phyloP scores from a whole-genome alignment of 495 filamentous ascomycete species.

The Antarctomyces pellizariae region DNA sequence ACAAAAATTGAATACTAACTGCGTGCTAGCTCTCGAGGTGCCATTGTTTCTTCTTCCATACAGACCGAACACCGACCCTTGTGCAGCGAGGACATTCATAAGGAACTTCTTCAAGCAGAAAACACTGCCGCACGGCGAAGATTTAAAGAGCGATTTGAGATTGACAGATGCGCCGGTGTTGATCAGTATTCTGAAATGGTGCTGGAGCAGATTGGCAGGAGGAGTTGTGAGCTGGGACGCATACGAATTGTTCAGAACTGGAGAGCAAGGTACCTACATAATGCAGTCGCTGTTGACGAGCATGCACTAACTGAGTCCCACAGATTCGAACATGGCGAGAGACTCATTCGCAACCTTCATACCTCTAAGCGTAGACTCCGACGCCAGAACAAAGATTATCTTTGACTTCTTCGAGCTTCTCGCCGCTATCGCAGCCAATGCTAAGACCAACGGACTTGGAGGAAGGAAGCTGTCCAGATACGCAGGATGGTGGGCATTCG shows the following conservation, averaged over 20 bases:
- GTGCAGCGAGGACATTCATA: constrained; percentile 73
- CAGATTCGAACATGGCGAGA: constrained; percentile 78
- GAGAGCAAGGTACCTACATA: constrained; percentile 52
- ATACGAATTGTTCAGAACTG: constrained; percentile 87
- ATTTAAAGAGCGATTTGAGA: constrained; percentile 63
- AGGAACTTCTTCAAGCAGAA: constrained; percentile 65
- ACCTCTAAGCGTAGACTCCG: constrained; percentile 76
- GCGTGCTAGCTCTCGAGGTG: constrained; percentile 46
- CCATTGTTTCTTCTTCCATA: constrained; percentile 94
- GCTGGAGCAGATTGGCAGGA: constrained; percentile 81
- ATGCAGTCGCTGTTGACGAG: neutral
- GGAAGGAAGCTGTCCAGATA: constrained; percentile 85
- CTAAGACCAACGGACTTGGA: constrained; percentile 80
- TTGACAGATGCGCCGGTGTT: constrained; percentile 81
- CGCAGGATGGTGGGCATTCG: constrained; percentile 98
- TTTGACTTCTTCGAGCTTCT: constrained; percentile 94
- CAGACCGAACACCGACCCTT: constrained; percentile 75
- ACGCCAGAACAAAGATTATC: constrained; percentile 68
- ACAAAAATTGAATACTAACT: constrained; percentile 1
- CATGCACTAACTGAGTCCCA: constrained; percentile 4
- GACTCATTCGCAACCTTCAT: constrained; percentile 94
- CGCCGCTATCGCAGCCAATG: constrained; percentile 53
- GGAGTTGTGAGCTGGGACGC: constrained; percentile 93
- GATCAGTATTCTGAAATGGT: constrained; percentile 92
- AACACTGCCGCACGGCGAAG: constrained; percentile 35